Evolutionary conservation across 2,329 filamentous ascomycete genomes (phyloP).

Genomic region (Elsinoe necatrix): DNA sequence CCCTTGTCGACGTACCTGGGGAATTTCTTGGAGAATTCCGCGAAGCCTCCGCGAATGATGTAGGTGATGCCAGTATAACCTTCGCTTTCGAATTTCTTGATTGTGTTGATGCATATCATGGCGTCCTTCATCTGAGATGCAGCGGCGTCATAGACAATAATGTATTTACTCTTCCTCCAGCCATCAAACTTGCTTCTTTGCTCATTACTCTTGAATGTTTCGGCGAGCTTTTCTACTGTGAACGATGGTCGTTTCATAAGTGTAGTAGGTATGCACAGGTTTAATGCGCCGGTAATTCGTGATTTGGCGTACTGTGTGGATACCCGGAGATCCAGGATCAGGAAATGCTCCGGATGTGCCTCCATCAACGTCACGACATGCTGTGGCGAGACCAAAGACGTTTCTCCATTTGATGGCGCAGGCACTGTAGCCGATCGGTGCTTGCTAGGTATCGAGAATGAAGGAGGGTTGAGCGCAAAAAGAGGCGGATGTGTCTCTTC

Average conservation of each 20-base stretch:
- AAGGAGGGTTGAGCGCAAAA: conserved; percentile 18
- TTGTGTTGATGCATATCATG: conserved; percentile 68
- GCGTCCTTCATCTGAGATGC: conserved; percentile 76
- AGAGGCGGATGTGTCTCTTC: conserved; percentile 25
- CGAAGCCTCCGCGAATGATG: conserved; percentile 76
- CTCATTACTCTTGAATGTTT: conserved; percentile 64
- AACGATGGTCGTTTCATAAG: conserved; percentile 85
- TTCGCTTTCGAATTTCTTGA: conserved; percentile 86
- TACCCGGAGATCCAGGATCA: conserved; percentile 80
- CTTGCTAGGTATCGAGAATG: conserved; percentile 20
- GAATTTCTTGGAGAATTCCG: conserved; percentile 59
- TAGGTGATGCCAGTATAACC: conserved; percentile 66
- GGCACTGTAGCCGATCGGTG: conserved; percentile 43
- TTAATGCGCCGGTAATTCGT: conserved; percentile 72
- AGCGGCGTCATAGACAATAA: conserved; percentile 78
- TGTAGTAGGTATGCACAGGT: conserved; percentile 91
- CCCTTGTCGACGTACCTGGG: conserved; percentile 53
- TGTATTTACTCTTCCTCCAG: conserved; percentile 66
- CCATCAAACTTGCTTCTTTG: conserved; percentile 65
- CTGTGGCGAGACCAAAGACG: conserved; percentile 38
- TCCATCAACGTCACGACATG: conserved; percentile 42
- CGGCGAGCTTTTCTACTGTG: conserved; percentile 75
- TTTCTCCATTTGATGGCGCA: conserved; percentile 25
- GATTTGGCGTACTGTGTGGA: conserved; percentile 71
- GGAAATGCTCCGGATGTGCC: conserved; percentile 43